Percentiles rank a stretch among this genome's conserved stretches.
Conservation (phyloP, 768 basidiomycete species). For the Sarcodon aspratus region DNA sequence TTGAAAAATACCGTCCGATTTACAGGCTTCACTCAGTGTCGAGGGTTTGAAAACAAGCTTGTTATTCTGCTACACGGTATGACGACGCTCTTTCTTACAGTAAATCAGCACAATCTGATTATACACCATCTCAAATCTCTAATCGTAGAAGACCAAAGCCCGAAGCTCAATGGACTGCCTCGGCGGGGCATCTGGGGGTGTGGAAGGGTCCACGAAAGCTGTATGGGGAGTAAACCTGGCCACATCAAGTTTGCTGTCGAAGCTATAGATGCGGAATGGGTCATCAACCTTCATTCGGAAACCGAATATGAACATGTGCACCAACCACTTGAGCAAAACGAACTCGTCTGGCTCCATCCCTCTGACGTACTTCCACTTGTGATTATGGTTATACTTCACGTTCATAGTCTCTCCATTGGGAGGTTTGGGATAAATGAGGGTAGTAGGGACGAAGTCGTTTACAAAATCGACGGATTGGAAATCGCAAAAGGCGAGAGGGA, state of each 20-base stretch:
- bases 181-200: conserved; percentile 34
- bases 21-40: no score
- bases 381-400: conserved; percentile 25
- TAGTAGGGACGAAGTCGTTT: conserved; percentile 25
- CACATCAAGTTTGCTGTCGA: conserved; percentile 25
- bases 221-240: conserved; percentile 52
- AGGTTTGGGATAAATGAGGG: conserved; percentile 28
- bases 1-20: no score
- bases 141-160: conserved; percentile 54
- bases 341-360: conserved; percentile 33
- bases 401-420: conserved; percentile 29
- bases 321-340: conserved; percentile 36
- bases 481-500: conserved; percentile 38
- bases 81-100: no score
- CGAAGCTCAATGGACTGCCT: conserved; percentile 53
- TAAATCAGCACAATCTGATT: no score
- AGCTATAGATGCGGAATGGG: conserved; percentile 11
- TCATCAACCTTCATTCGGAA: not conserved
- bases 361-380: conserved; percentile 34
- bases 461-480: conserved; percentile 26
- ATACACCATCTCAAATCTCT: not conserved
- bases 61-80: no score
- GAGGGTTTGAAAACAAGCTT: no score
- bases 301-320: not conserved
- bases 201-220: conserved; percentile 44